These are phyloP conservation scores for Daucus carota DNA, from an alignment of 129 eudicot genomes.

Conservation along the genomic window DNA sequence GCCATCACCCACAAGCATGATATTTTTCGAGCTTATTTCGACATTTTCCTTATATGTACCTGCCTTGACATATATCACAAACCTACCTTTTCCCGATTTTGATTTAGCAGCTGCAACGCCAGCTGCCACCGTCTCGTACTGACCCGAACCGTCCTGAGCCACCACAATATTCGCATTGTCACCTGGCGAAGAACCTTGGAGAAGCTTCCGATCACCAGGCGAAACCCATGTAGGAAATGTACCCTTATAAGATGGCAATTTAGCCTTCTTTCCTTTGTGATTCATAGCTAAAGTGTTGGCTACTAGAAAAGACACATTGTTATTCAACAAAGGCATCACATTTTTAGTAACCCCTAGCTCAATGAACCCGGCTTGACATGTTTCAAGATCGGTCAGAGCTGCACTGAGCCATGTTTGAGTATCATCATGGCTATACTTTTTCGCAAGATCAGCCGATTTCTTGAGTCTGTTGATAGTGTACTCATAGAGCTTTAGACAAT, in stretches of 20 bases:
- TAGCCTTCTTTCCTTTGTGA: neutral
- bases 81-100: neutral
- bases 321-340: neutral
- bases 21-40: neutral
- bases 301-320: neutral
- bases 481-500: slow-evolving; percentile 26
- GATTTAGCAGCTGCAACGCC: neutral
- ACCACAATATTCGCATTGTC: neutral
- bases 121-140: neutral
- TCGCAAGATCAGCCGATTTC: slow-evolving; percentile 33
- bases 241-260: neutral
- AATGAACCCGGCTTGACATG: neutral
- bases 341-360: neutral
- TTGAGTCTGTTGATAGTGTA: slow-evolving; percentile 21
- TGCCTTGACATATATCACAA: slow-evolving; percentile 5
- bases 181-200: neutral
- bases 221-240: neutral
- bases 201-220: slow-evolving; percentile 7
- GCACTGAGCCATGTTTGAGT: slow-evolving; percentile 8
- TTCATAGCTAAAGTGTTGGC: slow-evolving; percentile 7
- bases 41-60: neutral
- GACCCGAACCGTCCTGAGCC: slow-evolving; percentile 3
- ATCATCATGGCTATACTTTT: slow-evolving; percentile 22
- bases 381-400: neutral
- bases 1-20: slow-evolving; percentile 3